A percentile compares a stretch with the other conserved stretches of the same genome.
Evolutionary conservation across 1,284 basidiomycete species (phyloP).

Genomic region (Violaceomyces palustris): DNA sequence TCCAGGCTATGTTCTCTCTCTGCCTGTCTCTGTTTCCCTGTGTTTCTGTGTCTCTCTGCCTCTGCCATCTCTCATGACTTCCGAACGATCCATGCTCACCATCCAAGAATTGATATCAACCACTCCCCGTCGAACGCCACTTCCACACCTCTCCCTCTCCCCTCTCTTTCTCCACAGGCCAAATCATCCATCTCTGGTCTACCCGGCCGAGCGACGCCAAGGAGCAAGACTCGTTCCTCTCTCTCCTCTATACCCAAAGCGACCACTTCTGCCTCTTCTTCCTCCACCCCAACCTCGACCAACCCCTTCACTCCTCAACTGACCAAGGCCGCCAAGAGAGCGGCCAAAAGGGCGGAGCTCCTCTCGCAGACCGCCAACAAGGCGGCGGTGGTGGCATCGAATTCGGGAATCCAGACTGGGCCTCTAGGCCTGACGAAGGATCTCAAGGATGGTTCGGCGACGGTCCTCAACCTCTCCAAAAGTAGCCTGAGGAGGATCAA

Average conservation of each 20-base stretch:
- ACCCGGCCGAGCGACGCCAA: not conserved
- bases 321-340: constrained; percentile 35
- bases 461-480: constrained; percentile 19
- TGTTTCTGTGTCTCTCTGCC: too few species aligned
- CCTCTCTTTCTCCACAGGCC: not conserved
- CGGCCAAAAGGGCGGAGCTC: constrained; percentile 31
- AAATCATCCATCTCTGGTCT: too few species aligned
- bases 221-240: constrained; percentile 10
- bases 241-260: constrained; percentile 6
- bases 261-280: constrained; percentile 4
- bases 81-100: too few species aligned
- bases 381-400: too few species aligned
- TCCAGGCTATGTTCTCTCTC: too few species aligned
- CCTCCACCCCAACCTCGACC: constrained; percentile 4
- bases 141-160: not conserved
- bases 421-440: constrained; percentile 2
- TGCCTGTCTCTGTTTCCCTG: too few species aligned
- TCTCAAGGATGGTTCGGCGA: not conserved
- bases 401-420: constrained; percentile 12
- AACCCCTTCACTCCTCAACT: constrained; percentile 16
- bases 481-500: constrained; percentile 38
- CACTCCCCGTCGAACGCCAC: too few species aligned
- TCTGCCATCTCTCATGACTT: too few species aligned
- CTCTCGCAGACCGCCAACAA: constrained; percentile 12
- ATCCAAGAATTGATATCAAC: too few species aligned